Evolutionary conservation across 306 rosid genomes (phyloP), one percentile per base, ranked within the genome.

Genomic region (Prunus salicina): DNA sequence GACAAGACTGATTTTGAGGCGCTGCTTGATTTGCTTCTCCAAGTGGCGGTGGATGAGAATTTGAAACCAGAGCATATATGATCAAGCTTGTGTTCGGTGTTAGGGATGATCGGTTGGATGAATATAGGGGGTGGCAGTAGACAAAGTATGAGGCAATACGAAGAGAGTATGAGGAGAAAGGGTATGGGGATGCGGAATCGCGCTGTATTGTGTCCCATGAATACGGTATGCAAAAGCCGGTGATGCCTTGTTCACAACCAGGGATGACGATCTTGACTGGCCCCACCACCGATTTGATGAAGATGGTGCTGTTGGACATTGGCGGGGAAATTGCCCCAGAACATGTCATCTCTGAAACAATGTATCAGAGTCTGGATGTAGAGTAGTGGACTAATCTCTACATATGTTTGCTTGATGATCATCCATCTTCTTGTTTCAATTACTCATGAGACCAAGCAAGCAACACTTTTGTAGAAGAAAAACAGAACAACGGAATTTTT

Each of bases 1-100:
- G 82, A 86, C 60, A 3, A 8, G 20, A 53, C 3, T 53, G 12
- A 53, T 53, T 18, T 53, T 6, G 60, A 53, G 60, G 25, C n/a
- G 0, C 14, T 58, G 15, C 30, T 58, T 58, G 64, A 58, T 24
- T 58, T 24, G 4, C 12, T 58, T 20, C 15, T 22, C 2, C 7
- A 22, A 22, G 32, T 58, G 32, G 64, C 32, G 4, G 64, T 58
- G 14, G 20, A 22, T 24, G 64, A 58, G 32, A 58, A 58, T 58
- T 58, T 58, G 64, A 9, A 58, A 13, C 64, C 64, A 10, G 32
- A 22, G 15, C 15, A 58, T 12, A 58, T 12, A 58, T 22, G 30
- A 24, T 58, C 64, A 58, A 58, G 14, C 25, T 22, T 58, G 32
- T 58, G 63, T 57, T 57, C 63, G 11, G 63, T 24, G 11, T n/a